These are phyloP conservation scores for Spergularia bocconei DNA, from an alignment of 148 eudicot species.

Conservation along the genomic window DNA sequence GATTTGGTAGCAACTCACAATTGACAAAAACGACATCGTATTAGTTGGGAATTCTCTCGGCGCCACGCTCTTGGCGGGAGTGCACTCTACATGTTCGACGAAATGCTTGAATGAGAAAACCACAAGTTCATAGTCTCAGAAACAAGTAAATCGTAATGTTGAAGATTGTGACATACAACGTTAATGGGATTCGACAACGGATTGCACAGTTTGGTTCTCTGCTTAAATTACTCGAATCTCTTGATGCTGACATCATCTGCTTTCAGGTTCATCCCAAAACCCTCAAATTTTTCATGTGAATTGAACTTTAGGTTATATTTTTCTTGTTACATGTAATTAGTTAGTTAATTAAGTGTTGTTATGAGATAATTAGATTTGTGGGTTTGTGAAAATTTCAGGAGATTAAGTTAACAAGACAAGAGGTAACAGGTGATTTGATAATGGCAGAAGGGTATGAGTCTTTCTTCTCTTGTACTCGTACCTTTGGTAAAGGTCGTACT, in stretches of 20 bases:
- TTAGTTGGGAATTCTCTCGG: neutral
- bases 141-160: constrained; percentile 26
- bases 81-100: constrained; percentile 20
- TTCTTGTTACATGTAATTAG: neutral
- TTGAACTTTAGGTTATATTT: no score
- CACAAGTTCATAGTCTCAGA: neutral
- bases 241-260: constrained; percentile 88
- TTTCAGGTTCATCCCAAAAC: constrained; percentile 52
- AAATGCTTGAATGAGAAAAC: constrained; percentile 21
- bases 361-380: neutral
- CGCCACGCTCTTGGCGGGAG: neutral
- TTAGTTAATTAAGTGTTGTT: neutral
- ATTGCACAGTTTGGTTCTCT: constrained; percentile 86
- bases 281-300: no score
- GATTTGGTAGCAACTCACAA: no score
- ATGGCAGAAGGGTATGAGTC: constrained; percentile 92
- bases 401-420: constrained; percentile 76
- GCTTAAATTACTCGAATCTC: constrained; percentile 69
- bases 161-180: constrained; percentile 97
- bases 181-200: constrained; percentile 85
- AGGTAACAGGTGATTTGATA: constrained; percentile 71
- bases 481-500: constrained; percentile 66
- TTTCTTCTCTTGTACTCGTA: constrained; percentile 92
- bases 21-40: neutral
- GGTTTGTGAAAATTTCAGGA: constrained; percentile 42